Base-by-base conservation (phyloP, 2,329 filamentous ascomycete genomes). In the Botrytis aclada region DNA sequence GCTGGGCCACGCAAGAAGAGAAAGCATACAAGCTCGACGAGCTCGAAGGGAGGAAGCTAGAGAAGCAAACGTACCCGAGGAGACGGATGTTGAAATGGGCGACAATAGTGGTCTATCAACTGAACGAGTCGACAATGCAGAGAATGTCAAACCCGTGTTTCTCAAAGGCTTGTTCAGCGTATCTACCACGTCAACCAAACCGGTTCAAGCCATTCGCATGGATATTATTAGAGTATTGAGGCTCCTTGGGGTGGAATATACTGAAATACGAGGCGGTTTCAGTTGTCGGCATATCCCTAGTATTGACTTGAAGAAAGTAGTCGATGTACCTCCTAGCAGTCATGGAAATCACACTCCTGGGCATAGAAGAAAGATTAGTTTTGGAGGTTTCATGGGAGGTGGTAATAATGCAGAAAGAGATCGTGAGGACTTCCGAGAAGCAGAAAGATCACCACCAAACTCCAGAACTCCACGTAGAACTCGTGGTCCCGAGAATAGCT, bases 131-230 rank as follows among this genome's bases (percentile, higher is more conserved):
- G 87, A 89, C 74, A 90, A 88, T 77, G 90, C 92, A 8, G 94
- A 97, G 77, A 88, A 95, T 74, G 91, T 95, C 70, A 98, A 97
- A 81, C 96, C 96, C 0, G 96, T 98, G 4, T 98, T 92, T 81
- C 88, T 99, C 73, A 99, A 98, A 83, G 96, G 96, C 7, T 86
- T 99, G 29, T 98, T 99, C 84, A 98, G 95, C 79, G 96, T 98
- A 71, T 97, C 94, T 6, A 99, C 96, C 0, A 99, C 96, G 10
- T 98, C 94, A 73, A 96, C 91, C 80, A 97, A 97, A 80, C 93
- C 95, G 1, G 88, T 98, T 18, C 86, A 90, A 1, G 90, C 94
- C 74, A 99, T 99, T 75, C 90, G 95, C 56, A 86, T 90, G 10
- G 96, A 99, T 80, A 93, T 99, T 77, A 97, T 97, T 80, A 88